Base-by-base conservation (phyloP, 192 early-diverging fungal genomes). In the Dispira simplex region DNA sequence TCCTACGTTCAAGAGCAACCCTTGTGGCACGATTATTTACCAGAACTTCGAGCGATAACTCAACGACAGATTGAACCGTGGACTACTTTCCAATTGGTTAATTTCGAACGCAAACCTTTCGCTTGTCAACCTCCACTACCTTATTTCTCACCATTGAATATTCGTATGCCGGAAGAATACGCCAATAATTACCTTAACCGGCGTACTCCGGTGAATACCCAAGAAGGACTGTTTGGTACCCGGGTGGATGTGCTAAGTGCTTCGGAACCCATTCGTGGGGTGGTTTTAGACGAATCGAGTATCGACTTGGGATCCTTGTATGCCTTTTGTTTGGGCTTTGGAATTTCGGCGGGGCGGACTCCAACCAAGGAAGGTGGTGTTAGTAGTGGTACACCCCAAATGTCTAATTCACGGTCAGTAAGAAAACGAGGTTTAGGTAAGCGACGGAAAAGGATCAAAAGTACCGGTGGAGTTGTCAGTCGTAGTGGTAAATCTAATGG, bases 171-270 rank as follows among this genome's bases (percentile, higher is more conserved):
- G 10, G 56, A 58, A 23, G 56, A 58, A n/a, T 58, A 58, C n/a
- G 56, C 56, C 56, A 58, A 58, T 39, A 58, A 58, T n/a, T 58
- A 58, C n/a, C n/a, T 58, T 26, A 58, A 58, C 56, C 56, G 56
- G 16, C 56, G 27, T 12, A 32, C 25, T 11, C 25, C 44, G 56
- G 16, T 39, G 28, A 58, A 58, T 32, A 58, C 56, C 23, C 56
- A 58, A 23, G 56, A 58, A 27, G 56, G 56, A 32, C 9, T 58
- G 56, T 39, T 58, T 4, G 56, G 56, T 11, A 58, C 56, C 25
- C 56, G 27, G 27, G 56, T 6, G 21, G 5, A 26, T 12, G 16
- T 43, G 56, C 14, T 21, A 5, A n/a, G n/a, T n/a, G 28, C 56
- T 8, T 8, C 9, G 56, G 56, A 58, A 32, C 56, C 56, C n/a